phyloP scores from a whole-genome alignment of 495 filamentous ascomycete species.

The Tuber microsphaerosporum region DNA sequence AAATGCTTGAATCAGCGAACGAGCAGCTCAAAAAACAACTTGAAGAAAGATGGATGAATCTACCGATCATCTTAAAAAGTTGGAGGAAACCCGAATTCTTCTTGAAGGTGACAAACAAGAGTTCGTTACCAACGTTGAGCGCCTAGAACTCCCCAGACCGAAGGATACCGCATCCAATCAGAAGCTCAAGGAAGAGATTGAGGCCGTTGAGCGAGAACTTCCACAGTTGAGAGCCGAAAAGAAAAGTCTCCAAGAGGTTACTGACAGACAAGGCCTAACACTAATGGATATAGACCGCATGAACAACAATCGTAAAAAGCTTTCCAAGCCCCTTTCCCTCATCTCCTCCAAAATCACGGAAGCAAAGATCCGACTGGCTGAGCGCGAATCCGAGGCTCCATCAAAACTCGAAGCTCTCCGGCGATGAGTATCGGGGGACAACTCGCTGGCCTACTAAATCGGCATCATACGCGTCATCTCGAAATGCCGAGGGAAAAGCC shows the following conservation, averaged over 20 bases:
- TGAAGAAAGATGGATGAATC: constrained; percentile 75
- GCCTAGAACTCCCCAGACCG: constrained; percentile 67
- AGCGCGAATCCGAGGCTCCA: constrained; percentile 76
- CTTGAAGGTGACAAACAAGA: constrained; percentile 85
- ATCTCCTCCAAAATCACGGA: constrained; percentile 70
- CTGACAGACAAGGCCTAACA: constrained; percentile 87
- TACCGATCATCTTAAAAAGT: constrained; percentile 67
- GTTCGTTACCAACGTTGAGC: constrained; percentile 89
- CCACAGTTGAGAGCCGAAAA: constrained; percentile 73
- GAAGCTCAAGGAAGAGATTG: constrained; percentile 69
- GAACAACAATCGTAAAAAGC: constrained; percentile 85
- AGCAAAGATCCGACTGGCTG: constrained; percentile 66
- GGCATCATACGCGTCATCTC: constrained; percentile 80
- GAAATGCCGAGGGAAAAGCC: constrained; percentile 73
- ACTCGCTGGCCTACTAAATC: constrained; percentile 88
- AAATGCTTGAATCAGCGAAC: constrained; percentile 76
- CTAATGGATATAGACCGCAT: constrained; percentile 98
- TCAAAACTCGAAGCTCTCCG: constrained; percentile 82
- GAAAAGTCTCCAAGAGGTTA: constrained; percentile 64
- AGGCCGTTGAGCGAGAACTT: constrained; percentile 68
- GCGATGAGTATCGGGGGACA: constrained; percentile 76
- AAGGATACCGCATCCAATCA: constrained; percentile 22
- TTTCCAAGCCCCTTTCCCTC: constrained; percentile 74
- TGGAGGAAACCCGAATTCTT: constrained; percentile 77
- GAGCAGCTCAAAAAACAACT: constrained; percentile 70